Conservation (phyloP, 345 rosid species). For the Salix udensis region DNA sequence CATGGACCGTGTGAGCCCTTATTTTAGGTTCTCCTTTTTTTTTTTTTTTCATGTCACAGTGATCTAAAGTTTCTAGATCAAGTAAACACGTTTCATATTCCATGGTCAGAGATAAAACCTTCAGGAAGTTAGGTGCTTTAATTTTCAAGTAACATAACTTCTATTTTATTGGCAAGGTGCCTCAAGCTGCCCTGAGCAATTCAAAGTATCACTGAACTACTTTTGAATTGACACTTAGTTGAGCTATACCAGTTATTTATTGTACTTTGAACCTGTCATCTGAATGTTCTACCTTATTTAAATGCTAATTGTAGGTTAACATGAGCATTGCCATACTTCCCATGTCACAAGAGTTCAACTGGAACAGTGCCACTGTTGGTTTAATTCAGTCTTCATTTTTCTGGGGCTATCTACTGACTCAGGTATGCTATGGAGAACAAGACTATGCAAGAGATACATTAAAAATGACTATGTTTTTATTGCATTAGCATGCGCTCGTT, state of each 20-base stretch:
- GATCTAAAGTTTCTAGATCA: not conserved
- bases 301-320: slow-evolving; percentile 60
- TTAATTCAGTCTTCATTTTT: slow-evolving; percentile 96
- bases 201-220: not conserved
- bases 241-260: not conserved
- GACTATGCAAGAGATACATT: not conserved
- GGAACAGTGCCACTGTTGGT: slow-evolving; percentile 97
- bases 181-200: slow-evolving; percentile 4
- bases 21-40: not conserved
- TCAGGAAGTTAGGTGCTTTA: not conserved
- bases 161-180: not conserved
- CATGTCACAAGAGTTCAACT: slow-evolving; percentile 86
- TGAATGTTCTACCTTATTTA: slow-evolving; percentile 12
- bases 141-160: not conserved
- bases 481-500: not conserved
- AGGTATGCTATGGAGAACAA: slow-evolving; percentile 41
- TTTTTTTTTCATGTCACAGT: not conserved
- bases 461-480: slow-evolving; percentile 1
- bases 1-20: slow-evolving; percentile 86
- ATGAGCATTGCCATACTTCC: slow-evolving; percentile 99
- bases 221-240: not conserved
- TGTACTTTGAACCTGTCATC: not conserved
- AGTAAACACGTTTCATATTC: not conserved
- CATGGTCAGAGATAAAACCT: not conserved
- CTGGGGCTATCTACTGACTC: slow-evolving; percentile 98